phyloP scores from a whole-genome alignment of 176 grass and related monocot genomes.

The Sorghum bicolor region DNA sequence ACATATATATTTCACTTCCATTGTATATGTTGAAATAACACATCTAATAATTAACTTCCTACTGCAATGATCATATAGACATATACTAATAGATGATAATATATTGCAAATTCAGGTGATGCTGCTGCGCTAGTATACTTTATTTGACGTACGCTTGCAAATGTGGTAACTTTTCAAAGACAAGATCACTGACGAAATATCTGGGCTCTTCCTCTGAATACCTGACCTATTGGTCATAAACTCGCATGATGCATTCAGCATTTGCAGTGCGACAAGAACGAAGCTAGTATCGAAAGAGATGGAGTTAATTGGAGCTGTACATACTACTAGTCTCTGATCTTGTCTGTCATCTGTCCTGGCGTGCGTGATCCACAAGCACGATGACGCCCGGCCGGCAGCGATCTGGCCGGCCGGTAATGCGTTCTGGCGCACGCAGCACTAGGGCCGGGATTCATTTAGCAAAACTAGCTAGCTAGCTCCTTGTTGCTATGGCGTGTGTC shows the following conservation, averaged over 20 bases:
- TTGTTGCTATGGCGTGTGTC: conserved; percentile 1
- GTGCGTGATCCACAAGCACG: background rate
- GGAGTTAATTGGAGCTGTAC: background rate
- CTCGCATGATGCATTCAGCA: background rate
- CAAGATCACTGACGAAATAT: background rate
- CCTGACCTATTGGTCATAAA: background rate
- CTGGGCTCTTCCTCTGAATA: background rate
- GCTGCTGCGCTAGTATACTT: no score
- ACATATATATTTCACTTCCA: background rate
- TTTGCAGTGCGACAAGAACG: background rate
- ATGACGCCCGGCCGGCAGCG: background rate
- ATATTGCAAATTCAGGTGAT: no score
- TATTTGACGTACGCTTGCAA: no score
- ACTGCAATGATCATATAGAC: no score
- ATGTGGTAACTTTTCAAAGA: background rate
- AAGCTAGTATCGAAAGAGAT: background rate
- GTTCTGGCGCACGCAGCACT: conserved; percentile 36
- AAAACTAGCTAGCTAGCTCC: background rate
- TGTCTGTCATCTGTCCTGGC: background rate
- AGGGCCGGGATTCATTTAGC: background rate
- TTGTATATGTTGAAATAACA: background rate
- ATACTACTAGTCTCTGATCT: background rate
- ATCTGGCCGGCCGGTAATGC: conserved; percentile 14
- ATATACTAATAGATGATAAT: no score
- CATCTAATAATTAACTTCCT: no score